Percentiles rank a stretch among this genome's conserved stretches.
Evolutionary conservation across 345 rosid genomes (phyloP).

Genomic region (Ailanthus altissimus): DNA sequence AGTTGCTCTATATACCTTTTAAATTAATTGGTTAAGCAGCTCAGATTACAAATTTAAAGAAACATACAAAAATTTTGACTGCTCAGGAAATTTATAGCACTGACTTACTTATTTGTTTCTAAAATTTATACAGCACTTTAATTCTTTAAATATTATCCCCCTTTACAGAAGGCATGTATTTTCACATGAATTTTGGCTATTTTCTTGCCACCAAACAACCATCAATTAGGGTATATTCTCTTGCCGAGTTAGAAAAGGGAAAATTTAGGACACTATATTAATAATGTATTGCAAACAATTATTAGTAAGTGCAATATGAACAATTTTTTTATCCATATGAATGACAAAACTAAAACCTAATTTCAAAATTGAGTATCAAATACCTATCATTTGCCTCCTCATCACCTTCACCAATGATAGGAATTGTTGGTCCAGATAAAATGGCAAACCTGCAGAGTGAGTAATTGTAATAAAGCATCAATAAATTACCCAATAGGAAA

Average conservation of each 20-base stretch:
- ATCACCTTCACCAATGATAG: slow-evolving; percentile 95
- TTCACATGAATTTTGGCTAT: background rate
- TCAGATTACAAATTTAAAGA: background rate
- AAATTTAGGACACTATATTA: background rate
- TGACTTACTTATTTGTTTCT: background rate
- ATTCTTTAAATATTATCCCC: background rate
- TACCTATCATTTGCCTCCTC: slow-evolving; percentile 99
- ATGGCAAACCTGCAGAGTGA: slow-evolving; percentile 73
- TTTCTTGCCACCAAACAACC: background rate
- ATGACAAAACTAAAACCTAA: background rate
- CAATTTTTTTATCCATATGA: background rate
- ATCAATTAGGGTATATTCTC: background rate
- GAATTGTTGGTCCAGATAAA: slow-evolving; percentile 97
- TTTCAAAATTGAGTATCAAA: background rate
- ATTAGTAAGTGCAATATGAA: background rate
- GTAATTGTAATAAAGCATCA: slow-evolving; percentile 20
- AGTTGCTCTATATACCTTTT: slow-evolving; percentile 90
- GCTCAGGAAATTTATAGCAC: background rate
- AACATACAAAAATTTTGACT: background rate
- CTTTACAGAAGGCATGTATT: background rate
- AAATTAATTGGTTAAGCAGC: slow-evolving; percentile 18
- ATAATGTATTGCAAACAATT: background rate
- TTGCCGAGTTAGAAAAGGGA: background rate
- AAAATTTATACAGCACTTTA: background rate
- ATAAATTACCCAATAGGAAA: slow-evolving; percentile 18